Evolutionary conservation across 495 filamentous ascomycete genomes (phyloP).

Genomic region (Penicillium ochrochloron): DNA sequence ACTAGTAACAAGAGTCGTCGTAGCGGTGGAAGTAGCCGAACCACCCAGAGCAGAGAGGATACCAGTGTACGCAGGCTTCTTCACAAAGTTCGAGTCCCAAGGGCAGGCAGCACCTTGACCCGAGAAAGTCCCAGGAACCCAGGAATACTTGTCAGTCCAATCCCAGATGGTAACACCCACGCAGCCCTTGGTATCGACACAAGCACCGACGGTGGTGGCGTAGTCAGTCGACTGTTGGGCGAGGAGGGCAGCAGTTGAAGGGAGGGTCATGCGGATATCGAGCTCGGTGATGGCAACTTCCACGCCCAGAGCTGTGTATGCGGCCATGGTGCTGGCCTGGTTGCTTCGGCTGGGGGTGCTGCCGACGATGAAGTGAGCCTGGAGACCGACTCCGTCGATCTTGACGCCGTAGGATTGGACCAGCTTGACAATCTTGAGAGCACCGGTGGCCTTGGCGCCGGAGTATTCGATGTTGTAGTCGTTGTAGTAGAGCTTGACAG

Average conservation of each 20-base stretch:
- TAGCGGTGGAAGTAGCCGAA: slow-evolving; percentile 7
- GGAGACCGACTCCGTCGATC: slow-evolving; percentile 69
- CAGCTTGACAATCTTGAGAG: slow-evolving; percentile 55
- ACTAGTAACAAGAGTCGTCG: slow-evolving; percentile 13
- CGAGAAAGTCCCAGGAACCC: slow-evolving; percentile 61
- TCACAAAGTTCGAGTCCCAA: slow-evolving; percentile 58
- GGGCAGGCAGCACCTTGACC: slow-evolving; percentile 56
- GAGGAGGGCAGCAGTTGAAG: slow-evolving; percentile 51
- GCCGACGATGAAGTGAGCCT: slow-evolving; percentile 65
- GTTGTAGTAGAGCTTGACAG: slow-evolving; percentile 68
- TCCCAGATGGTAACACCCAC: slow-evolving; percentile 73
- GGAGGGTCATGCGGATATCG: slow-evolving; percentile 59
- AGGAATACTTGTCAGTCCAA: slow-evolving; percentile 64
- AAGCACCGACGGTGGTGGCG: slow-evolving; percentile 58
- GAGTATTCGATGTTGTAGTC: slow-evolving; percentile 67
- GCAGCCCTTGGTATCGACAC: slow-evolving; percentile 60
- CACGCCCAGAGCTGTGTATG: slow-evolving; percentile 55
- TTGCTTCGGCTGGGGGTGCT: slow-evolving; percentile 50
- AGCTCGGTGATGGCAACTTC: slow-evolving; percentile 68
- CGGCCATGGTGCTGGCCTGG: slow-evolving; percentile 53
- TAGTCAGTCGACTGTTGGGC: slow-evolving; percentile 64
- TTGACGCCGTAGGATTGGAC: slow-evolving; percentile 56
- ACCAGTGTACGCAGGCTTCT: slow-evolving; percentile 62
- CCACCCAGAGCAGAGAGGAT: slow-evolving; percentile 39
- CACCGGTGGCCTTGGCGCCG: slow-evolving; percentile 52